These are phyloP conservation scores for Fraxinus nigra DNA, from an alignment of 305 asterid species.

Conservation along the genomic window DNA sequence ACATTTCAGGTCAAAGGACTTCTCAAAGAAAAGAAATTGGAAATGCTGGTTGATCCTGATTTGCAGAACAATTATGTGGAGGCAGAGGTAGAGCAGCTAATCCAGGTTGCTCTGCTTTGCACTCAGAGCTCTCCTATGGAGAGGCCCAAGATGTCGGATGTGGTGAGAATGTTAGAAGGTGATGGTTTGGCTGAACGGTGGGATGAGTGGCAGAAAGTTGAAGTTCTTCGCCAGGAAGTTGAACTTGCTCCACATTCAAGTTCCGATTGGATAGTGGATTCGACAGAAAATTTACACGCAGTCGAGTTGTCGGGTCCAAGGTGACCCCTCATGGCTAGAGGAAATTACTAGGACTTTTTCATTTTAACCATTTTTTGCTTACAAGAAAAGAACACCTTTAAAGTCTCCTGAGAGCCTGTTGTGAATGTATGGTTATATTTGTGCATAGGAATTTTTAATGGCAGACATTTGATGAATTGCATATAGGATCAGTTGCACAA, in stretches of 20 bases:
- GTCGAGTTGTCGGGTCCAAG: conserved; percentile 84
- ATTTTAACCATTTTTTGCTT: conserved; percentile 1
- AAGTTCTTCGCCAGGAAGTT: conserved; percentile 68
- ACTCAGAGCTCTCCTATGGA: conserved; percentile 72
- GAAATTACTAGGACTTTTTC: conserved; percentile 22
- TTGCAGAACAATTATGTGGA: conserved; percentile 53
- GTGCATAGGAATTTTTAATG: conserved; percentile 43
- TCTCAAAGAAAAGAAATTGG: conserved; percentile 63
- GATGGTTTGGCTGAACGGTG: conserved; percentile 86
- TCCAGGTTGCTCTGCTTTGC: conserved; percentile 86
- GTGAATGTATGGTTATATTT: conserved; percentile 24
- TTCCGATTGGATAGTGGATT: conserved; percentile 71
- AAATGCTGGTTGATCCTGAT: conserved; percentile 74
- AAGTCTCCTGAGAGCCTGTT: conserved; percentile 22
- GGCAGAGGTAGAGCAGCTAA: conserved; percentile 72
- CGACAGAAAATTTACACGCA: conserved; percentile 65
- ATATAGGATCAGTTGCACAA: conserved; percentile 24
- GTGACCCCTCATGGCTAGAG: conserved; percentile 32
- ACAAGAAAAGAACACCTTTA: conserved; percentile 3
- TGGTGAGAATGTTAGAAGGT: conserved; percentile 87
- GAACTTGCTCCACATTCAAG: conserved; percentile 44
- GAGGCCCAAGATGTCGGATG: conserved; percentile 90
- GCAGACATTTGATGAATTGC: conserved; percentile 29
- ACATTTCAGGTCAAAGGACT: conserved; percentile 70
- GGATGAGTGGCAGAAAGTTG: conserved; percentile 94